A percentile compares a stretch with the other conserved stretches of the same genome.
phyloP scores from a whole-genome alignment of 805 yeast species.

The Diddensiella transvaalensis region DNA sequence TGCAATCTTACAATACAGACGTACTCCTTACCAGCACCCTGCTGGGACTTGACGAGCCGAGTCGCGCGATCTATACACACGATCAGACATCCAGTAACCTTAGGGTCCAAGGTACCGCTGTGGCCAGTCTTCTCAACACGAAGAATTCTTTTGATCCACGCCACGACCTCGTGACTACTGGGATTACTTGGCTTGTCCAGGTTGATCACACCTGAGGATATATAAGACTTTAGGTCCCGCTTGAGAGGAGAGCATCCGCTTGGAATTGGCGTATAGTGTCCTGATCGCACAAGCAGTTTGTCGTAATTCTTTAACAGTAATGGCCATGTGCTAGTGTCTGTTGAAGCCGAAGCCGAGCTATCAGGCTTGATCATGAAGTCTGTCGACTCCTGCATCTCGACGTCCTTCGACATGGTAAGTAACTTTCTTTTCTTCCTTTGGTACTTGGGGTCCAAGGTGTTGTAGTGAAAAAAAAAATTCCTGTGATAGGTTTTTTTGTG shows the following conservation, averaged over 20 bases:
- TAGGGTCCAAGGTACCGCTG: slow-evolving; percentile 98
- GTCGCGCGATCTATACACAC: slow-evolving; percentile 99
- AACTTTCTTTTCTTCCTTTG: neutral
- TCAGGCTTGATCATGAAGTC: slow-evolving; percentile 88
- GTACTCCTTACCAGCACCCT: slow-evolving; percentile 99
- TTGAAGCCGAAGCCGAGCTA: slow-evolving; percentile 60
- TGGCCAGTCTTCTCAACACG: slow-evolving; percentile 98
- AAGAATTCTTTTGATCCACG: slow-evolving; percentile 95
- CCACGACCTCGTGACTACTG: slow-evolving; percentile 98
- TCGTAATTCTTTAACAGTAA: slow-evolving; percentile 89
- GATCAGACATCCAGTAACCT: slow-evolving; percentile 97
- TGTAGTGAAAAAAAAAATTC: too few relatives aligned
- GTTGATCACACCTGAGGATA: slow-evolving; percentile 94
- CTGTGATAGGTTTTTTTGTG: too few relatives aligned
- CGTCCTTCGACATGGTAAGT: slow-evolving; percentile 46
- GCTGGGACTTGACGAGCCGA: slow-evolving; percentile 95
- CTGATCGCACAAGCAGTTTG: slow-evolving; percentile 88
- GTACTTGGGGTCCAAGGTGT: too few relatives aligned
- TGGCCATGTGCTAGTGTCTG: slow-evolving; percentile 95
- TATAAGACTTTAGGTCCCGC: slow-evolving; percentile 86
- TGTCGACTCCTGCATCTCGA: slow-evolving; percentile 29
- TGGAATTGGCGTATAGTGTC: slow-evolving; percentile 97
- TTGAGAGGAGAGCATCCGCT: slow-evolving; percentile 91
- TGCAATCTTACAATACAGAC: slow-evolving; percentile 96
- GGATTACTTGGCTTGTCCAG: slow-evolving; percentile 98